Conservation (phyloP, 805 yeast species). For the Candida argentea region DNA sequence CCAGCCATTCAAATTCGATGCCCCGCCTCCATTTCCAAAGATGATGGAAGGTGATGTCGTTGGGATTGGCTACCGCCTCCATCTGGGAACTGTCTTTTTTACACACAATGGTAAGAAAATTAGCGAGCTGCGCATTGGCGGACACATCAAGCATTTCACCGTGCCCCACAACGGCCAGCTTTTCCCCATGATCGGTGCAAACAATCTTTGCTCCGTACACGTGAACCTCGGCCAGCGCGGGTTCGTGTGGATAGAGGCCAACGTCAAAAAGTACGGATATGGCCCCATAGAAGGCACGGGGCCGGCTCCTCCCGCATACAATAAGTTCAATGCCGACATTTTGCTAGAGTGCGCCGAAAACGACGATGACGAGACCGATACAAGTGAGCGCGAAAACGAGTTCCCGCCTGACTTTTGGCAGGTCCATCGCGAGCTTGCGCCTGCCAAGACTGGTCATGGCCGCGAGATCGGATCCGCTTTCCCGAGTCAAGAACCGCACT, state of each 20-base stretch:
- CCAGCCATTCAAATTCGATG: slow-evolving; percentile 51
- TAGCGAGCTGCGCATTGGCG: slow-evolving; percentile 71
- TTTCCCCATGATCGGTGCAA: slow-evolving; percentile 87
- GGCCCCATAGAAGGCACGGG: slow-evolving; percentile 85
- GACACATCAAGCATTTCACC: slow-evolving; percentile 65
- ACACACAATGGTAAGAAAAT: slow-evolving; percentile 91
- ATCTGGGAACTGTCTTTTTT: slow-evolving; percentile 81
- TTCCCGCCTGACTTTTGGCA: slow-evolving; percentile 53
- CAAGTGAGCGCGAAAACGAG: slow-evolving; percentile 32
- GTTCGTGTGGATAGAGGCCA: slow-evolving; percentile 83
- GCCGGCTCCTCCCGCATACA: slow-evolving; percentile 92
- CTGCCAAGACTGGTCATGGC: slow-evolving; percentile 3
- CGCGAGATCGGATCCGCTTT: slow-evolving; percentile 7
- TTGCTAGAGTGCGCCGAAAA: slow-evolving; percentile 56
- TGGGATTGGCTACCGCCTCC: slow-evolving; percentile 81
- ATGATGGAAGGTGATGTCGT: slow-evolving; percentile 80
- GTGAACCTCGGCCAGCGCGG: slow-evolving; percentile 88
- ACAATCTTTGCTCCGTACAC: slow-evolving; percentile 70
- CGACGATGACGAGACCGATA: slow-evolving; percentile 32
- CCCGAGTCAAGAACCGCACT: background rate
- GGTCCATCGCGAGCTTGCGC: slow-evolving; percentile 8
- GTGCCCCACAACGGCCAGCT: slow-evolving; percentile 37
- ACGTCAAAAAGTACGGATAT: slow-evolving; percentile 91
- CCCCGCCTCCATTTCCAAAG: slow-evolving; percentile 45
- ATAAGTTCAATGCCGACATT: slow-evolving; percentile 67